Conservation (phyloP, 2,329 filamentous ascomycete species). For the Biscogniauxia mediterranea region DNA sequence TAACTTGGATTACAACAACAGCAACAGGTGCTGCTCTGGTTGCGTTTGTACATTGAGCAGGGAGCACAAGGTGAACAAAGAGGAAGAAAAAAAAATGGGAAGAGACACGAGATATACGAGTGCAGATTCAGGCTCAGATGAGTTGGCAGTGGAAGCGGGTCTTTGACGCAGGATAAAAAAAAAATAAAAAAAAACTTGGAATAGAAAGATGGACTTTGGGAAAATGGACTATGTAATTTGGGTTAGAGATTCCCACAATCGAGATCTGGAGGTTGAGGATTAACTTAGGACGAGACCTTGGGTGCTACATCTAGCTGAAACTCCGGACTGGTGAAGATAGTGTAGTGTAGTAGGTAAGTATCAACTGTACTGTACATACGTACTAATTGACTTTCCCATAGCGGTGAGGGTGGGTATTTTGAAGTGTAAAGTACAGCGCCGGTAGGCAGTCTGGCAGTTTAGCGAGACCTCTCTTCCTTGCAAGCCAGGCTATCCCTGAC, state of each 20-base stretch:
- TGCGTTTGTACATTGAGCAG: neutral
- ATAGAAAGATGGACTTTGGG: neutral
- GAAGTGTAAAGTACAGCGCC: neutral
- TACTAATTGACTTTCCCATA: constrained; percentile 7
- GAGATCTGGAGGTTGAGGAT: constrained; percentile 8
- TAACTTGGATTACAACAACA: neutral
- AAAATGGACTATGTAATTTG: neutral
- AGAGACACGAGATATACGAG: neutral
- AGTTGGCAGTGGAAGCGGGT: neutral
- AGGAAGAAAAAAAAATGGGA: neutral
- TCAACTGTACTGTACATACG: no score
- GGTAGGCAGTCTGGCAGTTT: neutral
- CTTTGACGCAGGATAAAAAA: constrained; percentile 4
- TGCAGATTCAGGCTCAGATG: neutral
- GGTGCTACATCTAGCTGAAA: constrained; percentile 13
- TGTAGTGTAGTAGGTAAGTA: no score
- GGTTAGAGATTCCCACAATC: constrained; percentile 2
- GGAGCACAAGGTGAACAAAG: neutral
- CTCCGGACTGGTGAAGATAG: constrained; percentile 18
- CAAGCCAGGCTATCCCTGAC: neutral
- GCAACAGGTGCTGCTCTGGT: neutral
- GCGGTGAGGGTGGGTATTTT: neutral
- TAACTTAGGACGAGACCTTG: constrained; percentile 17
- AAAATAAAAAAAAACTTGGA: neutral
- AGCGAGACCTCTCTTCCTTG: neutral